Evolutionary conservation across 352 stramenopile genomes (phyloP).

Genomic region (Pythium pyrilobum): DNA sequence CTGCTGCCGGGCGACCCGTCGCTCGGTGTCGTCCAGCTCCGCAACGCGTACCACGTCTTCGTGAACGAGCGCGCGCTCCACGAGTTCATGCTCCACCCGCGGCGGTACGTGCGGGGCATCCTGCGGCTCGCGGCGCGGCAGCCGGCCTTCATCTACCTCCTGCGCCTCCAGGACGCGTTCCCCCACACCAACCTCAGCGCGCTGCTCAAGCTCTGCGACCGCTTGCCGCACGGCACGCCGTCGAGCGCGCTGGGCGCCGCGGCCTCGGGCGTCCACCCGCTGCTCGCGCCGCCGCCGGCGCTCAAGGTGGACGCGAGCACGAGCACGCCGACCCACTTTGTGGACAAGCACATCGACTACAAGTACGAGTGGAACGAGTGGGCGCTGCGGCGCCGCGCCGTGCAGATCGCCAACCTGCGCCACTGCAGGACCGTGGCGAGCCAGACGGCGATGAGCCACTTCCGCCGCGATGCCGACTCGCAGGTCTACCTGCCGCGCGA

Average conservation of each 20-base stretch:
- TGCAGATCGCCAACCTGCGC: slow-evolving; percentile 90
- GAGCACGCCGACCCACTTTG: slow-evolving; percentile 89
- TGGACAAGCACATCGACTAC: slow-evolving; percentile 89
- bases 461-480: slow-evolving; percentile 80
- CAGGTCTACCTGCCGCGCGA: slow-evolving; percentile 80
- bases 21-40: slow-evolving; percentile 88
- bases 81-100: slow-evolving; percentile 88
- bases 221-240: slow-evolving; percentile 29
- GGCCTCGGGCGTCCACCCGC: slow-evolving; percentile 40
- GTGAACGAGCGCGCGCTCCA: slow-evolving; percentile 85
- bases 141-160: slow-evolving; percentile 90
- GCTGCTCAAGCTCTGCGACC: slow-evolving; percentile 59
- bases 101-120: slow-evolving; percentile 69
- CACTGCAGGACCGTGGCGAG: slow-evolving; percentile 85
- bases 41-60: slow-evolving; percentile 90
- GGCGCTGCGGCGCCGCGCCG: slow-evolving; percentile 82
- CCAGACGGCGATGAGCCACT: slow-evolving; percentile 89
- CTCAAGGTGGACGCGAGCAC: slow-evolving; percentile 86
- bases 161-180: slow-evolving; percentile 86
- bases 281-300: slow-evolving; percentile 40
- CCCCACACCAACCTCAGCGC: slow-evolving; percentile 65
- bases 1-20: slow-evolving; percentile 89
- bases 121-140: slow-evolving; percentile 58
- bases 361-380: slow-evolving; percentile 96
- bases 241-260: slow-evolving; percentile 7